phyloP scores from a whole-genome alignment of 2,329 filamentous ascomycete species.

The Verticillium zaregamsianum region DNA sequence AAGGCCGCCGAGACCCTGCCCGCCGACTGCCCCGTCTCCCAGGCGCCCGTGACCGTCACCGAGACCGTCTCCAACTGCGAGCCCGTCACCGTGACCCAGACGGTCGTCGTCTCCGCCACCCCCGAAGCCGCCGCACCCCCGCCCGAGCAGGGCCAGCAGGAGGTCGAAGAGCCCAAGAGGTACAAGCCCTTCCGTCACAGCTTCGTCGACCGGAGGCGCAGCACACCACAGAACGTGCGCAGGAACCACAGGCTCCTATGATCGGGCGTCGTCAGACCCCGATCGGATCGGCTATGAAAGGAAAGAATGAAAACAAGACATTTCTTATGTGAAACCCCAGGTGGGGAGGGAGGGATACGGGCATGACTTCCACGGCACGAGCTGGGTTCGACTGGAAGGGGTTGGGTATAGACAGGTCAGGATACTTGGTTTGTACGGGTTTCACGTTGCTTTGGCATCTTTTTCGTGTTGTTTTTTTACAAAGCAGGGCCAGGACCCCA shows the following conservation, averaged over 20 bases:
- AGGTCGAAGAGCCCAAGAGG: neutral
- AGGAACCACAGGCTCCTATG: neutral
- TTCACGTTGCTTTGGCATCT: neutral
- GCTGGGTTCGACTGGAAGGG: neutral
- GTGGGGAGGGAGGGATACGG: neutral
- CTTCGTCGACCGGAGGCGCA: neutral
- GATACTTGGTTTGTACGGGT: neutral
- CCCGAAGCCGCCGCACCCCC: neutral
- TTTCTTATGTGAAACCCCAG: neutral
- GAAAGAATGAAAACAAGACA: neutral
- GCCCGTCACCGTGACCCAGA: constrained; percentile 3
- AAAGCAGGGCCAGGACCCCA: constrained; percentile 8
- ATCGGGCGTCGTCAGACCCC: no score
- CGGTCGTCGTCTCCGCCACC: neutral
- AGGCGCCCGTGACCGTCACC: constrained; percentile 10
- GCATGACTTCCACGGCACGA: neutral
- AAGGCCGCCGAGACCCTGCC: neutral
- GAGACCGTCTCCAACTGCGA: constrained; percentile 11
- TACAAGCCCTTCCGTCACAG: neutral
- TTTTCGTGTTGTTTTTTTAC: neutral
- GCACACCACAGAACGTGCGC: neutral
- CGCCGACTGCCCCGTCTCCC: constrained; percentile 2
- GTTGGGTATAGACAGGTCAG: neutral
- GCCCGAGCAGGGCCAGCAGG: neutral
- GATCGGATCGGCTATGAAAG: neutral